These are phyloP conservation scores for Fusarium compactum DNA, from an alignment of 2,329 filamentous ascomycete species.

Conservation along the genomic window DNA sequence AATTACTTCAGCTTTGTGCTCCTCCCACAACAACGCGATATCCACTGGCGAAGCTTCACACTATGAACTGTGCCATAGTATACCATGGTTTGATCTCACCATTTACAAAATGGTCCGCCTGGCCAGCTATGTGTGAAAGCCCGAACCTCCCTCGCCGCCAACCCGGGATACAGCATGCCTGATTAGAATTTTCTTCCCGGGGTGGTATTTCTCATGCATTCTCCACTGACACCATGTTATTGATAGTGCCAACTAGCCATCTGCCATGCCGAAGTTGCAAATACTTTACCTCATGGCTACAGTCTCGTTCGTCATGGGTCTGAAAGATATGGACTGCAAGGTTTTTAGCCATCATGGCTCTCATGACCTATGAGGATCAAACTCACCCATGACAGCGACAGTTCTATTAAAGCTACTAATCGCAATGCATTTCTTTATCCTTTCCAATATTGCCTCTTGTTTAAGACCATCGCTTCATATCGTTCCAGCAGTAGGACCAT, in stretches of 20 bases:
- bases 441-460: neutral
- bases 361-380: neutral
- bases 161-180: neutral
- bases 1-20: neutral
- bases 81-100: neutral
- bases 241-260: neutral
- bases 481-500: neutral
- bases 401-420: neutral
- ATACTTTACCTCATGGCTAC: neutral
- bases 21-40: neutral
- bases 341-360: neutral
- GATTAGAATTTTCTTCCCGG: too few relatives aligned
- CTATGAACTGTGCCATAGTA: neutral
- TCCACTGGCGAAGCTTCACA: neutral
- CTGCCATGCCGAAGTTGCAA: neutral
- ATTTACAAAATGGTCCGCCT: neutral
- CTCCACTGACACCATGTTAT: neutral
- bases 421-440: neutral
- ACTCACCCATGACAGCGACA: neutral
- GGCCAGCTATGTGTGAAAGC: neutral
- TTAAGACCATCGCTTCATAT: neutral
- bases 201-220: too few relatives aligned
- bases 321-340: neutral
- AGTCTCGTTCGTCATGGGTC: neutral
- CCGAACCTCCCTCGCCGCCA: neutral